Percentiles rank a stretch among this genome's conserved stretches.
These are phyloP conservation scores for Talaromyces sp. DNA, from an alignment of 2,329 filamentous ascomycete genomes.

Conservation along the genomic window DNA sequence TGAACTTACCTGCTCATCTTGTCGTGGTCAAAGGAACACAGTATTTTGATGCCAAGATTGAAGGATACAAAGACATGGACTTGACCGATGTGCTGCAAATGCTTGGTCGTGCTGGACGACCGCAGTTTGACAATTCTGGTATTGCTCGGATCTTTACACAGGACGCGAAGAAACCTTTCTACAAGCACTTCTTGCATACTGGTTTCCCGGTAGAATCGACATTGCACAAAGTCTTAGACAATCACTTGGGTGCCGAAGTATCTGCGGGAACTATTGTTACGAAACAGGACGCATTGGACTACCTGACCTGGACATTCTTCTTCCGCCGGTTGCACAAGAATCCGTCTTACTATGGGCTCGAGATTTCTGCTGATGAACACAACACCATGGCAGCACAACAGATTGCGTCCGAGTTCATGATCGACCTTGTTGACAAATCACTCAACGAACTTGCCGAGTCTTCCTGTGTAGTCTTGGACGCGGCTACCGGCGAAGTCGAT, in stretches of 20 bases:
- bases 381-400: slow-evolving; percentile 81
- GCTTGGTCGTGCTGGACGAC: slow-evolving; percentile 90
- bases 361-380: slow-evolving; percentile 89
- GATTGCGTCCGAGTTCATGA: slow-evolving; percentile 90
- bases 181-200: slow-evolving; percentile 98
- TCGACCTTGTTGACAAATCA: slow-evolving; percentile 84
- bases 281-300: slow-evolving; percentile 96
- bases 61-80: slow-evolving; percentile 98
- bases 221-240: slow-evolving; percentile 91
- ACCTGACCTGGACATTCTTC: slow-evolving; percentile 99
- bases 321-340: slow-evolving; percentile 97
- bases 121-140: slow-evolving; percentile 93
- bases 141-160: slow-evolving; percentile 98
- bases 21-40: slow-evolving; percentile 98
- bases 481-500: slow-evolving; percentile 79
- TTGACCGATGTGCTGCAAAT: slow-evolving; percentile 97
- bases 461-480: slow-evolving; percentile 75
- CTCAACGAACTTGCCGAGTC: slow-evolving; percentile 78
- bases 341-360: slow-evolving; percentile 93
- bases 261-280: slow-evolving; percentile 88
- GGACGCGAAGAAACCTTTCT: slow-evolving; percentile 96
- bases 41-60: slow-evolving; percentile 95
- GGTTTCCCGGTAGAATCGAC: slow-evolving; percentile 97
- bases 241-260: slow-evolving; percentile 92
- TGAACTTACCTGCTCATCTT: slow-evolving; percentile 93